Evolutionary conservation across 345 rosid species (phyloP).

Genomic region (Gossypium ekmanianum): DNA sequence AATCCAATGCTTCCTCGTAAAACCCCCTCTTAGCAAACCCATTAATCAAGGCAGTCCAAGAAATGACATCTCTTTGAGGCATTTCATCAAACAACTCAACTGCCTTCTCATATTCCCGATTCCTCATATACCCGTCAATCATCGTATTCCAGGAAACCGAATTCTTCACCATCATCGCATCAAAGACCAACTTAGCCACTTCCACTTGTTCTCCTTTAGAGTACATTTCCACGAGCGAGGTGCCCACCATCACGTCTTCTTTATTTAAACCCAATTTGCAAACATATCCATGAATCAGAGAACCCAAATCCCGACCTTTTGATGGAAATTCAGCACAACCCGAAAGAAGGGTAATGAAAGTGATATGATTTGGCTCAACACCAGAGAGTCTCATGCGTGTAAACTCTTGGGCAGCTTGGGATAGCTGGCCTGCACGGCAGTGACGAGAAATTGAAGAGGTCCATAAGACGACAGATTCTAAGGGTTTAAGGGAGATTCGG

Average conservation of each 20-base stretch:
- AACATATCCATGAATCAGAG: conserved; percentile 54
- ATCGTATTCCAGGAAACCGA: conserved; percentile 70
- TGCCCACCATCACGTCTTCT: conserved; percentile 61
- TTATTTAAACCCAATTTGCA: conserved; percentile 52
- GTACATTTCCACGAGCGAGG: conserved; percentile 59
- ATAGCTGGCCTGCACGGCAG: conserved; percentile 53
- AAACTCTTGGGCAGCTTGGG: conserved; percentile 47
- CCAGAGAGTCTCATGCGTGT: conserved; percentile 55
- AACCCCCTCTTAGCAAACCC: conserved; percentile 56
- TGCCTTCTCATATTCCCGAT: conserved; percentile 40
- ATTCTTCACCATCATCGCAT: conserved; percentile 44
- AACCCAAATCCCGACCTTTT: conserved; percentile 34
- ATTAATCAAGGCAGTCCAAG: conserved; percentile 77
- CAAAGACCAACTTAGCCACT: conserved; percentile 53
- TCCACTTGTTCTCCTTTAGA: conserved; percentile 41
- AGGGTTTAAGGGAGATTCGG: conserved; percentile 15
- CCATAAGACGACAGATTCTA: conserved; percentile 49
- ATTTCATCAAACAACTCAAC: conserved; percentile 48
- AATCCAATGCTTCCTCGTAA: conserved; percentile 47
- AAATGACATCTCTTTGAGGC: conserved; percentile 52
- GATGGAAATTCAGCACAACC: conserved; percentile 44
- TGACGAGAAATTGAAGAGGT: conserved; percentile 65
- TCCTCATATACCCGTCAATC: conserved; percentile 61
- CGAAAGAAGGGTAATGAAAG: conserved; percentile 50
- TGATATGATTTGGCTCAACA: conserved; percentile 61